phyloP scores from a whole-genome alignment of 1,284 basidiomycete genomes.

The Inonotus obliquus region DNA sequence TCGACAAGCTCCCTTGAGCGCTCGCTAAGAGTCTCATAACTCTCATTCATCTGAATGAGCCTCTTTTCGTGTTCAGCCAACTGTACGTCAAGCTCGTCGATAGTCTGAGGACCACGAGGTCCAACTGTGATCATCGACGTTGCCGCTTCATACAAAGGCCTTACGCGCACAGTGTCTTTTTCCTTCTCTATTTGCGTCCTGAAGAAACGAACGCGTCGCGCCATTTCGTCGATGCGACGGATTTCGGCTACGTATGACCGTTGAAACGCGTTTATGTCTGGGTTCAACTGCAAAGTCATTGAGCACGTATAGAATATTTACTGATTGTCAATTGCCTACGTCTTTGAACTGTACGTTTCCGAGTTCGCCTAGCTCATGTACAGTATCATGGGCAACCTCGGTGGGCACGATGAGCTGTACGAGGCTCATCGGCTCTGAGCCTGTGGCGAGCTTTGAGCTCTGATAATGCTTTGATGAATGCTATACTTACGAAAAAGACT shows the following conservation, averaged over 20 bases:
- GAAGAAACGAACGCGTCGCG: constrained; percentile 91
- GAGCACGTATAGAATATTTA: constrained; percentile 6
- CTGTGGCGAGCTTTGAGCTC: constrained; percentile 36
- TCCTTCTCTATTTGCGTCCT: constrained; percentile 82
- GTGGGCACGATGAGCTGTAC: constrained; percentile 97
- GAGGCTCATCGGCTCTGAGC: constrained; percentile 95
- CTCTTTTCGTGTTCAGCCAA: constrained; percentile 87
- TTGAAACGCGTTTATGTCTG: constrained; percentile 95
- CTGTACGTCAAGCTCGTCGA: constrained; percentile 90
- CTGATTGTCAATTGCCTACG: constrained; percentile 43
- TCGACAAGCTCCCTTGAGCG: constrained; percentile 88
- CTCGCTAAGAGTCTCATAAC: constrained; percentile 87
- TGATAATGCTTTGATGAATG: background rate
- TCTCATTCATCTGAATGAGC: constrained; percentile 89
- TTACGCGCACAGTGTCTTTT: constrained; percentile 76
- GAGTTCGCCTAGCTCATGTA: constrained; percentile 92
- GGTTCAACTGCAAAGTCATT: constrained; percentile 69
- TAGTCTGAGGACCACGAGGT: constrained; percentile 86
- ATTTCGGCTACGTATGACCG: constrained; percentile 97
- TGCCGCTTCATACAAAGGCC: constrained; percentile 77
- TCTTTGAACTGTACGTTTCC: constrained; percentile 98
- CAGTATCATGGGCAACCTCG: constrained; percentile 96
- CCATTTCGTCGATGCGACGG: constrained; percentile 93
- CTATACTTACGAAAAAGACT: constrained; percentile 17
- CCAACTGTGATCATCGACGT: constrained; percentile 77